A percentile compares a stretch with the other conserved stretches of the same genome.
phyloP scores from a whole-genome alignment of 2,329 filamentous ascomycete genomes.

The Hymenoscyphus occultus region DNA sequence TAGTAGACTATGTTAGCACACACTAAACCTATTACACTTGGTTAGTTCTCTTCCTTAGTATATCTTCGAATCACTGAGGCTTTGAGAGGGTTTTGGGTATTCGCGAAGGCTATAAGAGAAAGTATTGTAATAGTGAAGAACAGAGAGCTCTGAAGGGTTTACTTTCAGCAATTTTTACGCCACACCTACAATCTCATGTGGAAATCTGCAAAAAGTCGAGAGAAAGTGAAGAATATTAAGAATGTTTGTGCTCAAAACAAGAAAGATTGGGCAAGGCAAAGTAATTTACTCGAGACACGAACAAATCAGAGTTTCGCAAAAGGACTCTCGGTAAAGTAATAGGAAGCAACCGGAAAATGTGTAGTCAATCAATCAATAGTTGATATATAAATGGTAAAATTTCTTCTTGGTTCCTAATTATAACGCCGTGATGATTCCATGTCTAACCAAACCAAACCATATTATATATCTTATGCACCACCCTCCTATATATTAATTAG shows the following conservation, averaged over 20 bases:
- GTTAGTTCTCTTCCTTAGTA: too few species aligned
- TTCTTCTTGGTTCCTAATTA: not conserved
- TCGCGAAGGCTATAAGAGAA: too few species aligned
- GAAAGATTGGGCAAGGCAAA: not conserved
- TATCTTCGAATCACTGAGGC: too few species aligned
- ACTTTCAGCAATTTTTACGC: not conserved
- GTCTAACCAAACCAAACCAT: not conserved
- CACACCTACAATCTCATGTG: too few species aligned
- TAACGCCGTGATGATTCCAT: not conserved
- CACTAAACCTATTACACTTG: too few species aligned
- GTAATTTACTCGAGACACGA: not conserved
- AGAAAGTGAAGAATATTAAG: too few species aligned
- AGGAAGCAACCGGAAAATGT: not conserved
- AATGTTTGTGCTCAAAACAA: too few species aligned
- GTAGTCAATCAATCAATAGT: not conserved
- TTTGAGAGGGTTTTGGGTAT: too few species aligned
- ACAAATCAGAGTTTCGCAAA: not conserved
- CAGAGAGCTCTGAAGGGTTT: too few species aligned
- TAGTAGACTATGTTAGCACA: too few species aligned
- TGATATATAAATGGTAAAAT: slow-evolving; percentile 2
- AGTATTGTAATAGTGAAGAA: too few species aligned
- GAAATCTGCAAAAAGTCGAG: too few species aligned
- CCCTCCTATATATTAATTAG: slow-evolving; percentile 15
- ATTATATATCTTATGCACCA: slow-evolving; percentile 11
- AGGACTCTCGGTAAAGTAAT: not conserved